phyloP scores from a whole-genome alignment of 2,329 filamentous ascomycete genomes.

The Fusarium sp. region DNA sequence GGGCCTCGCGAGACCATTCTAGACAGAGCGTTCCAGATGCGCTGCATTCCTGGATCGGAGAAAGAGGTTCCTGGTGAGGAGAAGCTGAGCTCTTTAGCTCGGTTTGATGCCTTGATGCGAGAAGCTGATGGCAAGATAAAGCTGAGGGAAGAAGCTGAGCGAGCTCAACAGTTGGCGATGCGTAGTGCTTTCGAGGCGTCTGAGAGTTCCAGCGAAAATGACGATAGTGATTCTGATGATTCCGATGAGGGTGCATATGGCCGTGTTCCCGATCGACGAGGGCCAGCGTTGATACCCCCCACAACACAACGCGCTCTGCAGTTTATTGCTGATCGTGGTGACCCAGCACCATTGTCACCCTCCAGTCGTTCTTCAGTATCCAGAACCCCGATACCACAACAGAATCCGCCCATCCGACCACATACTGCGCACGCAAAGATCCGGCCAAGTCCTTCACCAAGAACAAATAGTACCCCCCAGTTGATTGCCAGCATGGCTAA shows the following conservation, averaged over 20 bases:
- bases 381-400: conserved; percentile 43
- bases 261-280: conserved; percentile 52
- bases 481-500: conserved; percentile 52
- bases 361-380: conserved; percentile 53
- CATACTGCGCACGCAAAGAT: conserved; percentile 66
- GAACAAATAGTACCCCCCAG: conserved; percentile 64
- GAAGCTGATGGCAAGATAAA: conserved; percentile 67
- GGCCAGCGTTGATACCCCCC: conserved; percentile 57
- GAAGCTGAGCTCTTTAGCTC: conserved; percentile 73
- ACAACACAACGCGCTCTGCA: conserved; percentile 64
- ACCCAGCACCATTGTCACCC: conserved; percentile 48
- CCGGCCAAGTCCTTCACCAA: conserved; percentile 59
- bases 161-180: conserved; percentile 53
- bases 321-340: conserved; percentile 63
- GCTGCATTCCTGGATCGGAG: conserved; percentile 72
- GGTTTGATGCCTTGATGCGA: conserved; percentile 75
- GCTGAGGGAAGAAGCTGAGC: conserved; percentile 55
- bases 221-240: conserved; percentile 56
- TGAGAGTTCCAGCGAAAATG: conserved; percentile 59
- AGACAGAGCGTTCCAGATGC: conserved; percentile 75
- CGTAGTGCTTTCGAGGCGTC: conserved; percentile 67
- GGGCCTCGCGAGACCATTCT: conserved; percentile 73
- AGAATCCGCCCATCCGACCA: conserved; percentile 58
- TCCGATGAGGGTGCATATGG: conserved; percentile 59
- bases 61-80: conserved; percentile 68